Base-by-base conservation (phyloP, 805 yeast genomes). In the Peterozyma toletana region DNA sequence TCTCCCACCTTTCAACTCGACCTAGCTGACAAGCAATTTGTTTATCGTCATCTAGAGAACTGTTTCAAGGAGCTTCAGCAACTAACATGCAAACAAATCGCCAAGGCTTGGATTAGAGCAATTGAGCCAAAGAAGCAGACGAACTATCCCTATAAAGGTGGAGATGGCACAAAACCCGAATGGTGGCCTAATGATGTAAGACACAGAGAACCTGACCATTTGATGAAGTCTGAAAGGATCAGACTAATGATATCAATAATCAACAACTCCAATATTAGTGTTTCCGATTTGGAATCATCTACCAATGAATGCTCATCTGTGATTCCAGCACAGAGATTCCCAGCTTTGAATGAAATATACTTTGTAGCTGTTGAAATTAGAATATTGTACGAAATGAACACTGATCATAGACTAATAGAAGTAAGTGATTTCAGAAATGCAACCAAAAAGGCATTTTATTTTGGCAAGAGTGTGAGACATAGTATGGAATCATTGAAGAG, bases 201-300 rank as follows among this genome's bases (percentile, higher is more conserved):
- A 33, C 91, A 84, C 59, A 68, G 66, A 37, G 90, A 84, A 53
- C 91, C 91, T 0, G 91, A 83, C 55, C 91, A 85, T 60, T 62
- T 85, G 45, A 70, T 66, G 46, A 83, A 80, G 54, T 62, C 60
- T 1, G 83, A 79, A 51, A 63, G 93, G 43, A 53, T 82, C 15
- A 54, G 53, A 4, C 59, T 84, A 18, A 58, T 85, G 54, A 60
- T 72, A 30, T 49, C 61, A 11, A 65, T 79, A 11, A 40, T 68
- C 5, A 41, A 60, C 17, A 52, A 56, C 2, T 33, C 27, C 2
- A 17, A 34, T 13, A 16, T 33, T 16, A 30, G 21, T 14, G 40
- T 36, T 27, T n/a, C 34, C 7, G 15, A 18, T 2, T 33, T 44
- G 36, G 37, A 16, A 9, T 17, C 14, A 2, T 39, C 45, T 9